Conservation (phyloP, 495 filamentous ascomycete species). For the Penicillium desertorum region DNA sequence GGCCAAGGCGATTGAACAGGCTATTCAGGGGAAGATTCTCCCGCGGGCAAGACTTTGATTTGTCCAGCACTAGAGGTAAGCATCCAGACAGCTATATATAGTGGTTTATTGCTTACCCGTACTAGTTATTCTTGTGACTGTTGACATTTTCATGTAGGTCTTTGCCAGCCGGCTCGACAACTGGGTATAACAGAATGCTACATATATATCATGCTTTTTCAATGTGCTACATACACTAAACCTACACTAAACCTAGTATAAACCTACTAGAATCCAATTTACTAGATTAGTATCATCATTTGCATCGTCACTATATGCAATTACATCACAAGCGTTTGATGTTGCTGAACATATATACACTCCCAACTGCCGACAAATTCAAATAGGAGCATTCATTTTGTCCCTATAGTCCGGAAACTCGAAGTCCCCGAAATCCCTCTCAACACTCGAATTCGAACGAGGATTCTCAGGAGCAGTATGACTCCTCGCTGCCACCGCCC, state of each 20-base stretch:
- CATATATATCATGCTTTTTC: background rate
- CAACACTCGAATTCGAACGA: slow-evolving; percentile 14
- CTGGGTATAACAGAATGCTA: background rate
- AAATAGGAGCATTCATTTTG: slow-evolving; percentile 30
- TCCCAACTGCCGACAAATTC: background rate
- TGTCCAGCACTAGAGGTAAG: background rate
- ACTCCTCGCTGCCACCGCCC: background rate
- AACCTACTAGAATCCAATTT: background rate
- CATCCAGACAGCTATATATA: too few species aligned
- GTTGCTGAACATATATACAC: slow-evolving; percentile 4
- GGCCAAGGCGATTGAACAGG: slow-evolving; percentile 38
- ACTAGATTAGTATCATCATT: background rate
- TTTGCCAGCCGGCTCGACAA: background rate
- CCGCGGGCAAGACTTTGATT: slow-evolving; percentile 17
- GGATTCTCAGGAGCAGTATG: background rate
- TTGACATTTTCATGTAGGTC: background rate
- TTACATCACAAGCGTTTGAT: background rate
- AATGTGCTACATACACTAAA: too few species aligned
- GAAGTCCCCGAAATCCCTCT: slow-evolving; percentile 32
- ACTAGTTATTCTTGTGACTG: too few species aligned
- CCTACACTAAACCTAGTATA: too few species aligned
- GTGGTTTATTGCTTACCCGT: background rate
- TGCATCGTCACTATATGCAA: background rate
- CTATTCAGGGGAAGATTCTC: slow-evolving; percentile 18
- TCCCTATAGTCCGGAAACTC: slow-evolving; percentile 34